phyloP scores from a whole-genome alignment of 2,329 filamentous ascomycete species.

The Cladosporium sp. region DNA sequence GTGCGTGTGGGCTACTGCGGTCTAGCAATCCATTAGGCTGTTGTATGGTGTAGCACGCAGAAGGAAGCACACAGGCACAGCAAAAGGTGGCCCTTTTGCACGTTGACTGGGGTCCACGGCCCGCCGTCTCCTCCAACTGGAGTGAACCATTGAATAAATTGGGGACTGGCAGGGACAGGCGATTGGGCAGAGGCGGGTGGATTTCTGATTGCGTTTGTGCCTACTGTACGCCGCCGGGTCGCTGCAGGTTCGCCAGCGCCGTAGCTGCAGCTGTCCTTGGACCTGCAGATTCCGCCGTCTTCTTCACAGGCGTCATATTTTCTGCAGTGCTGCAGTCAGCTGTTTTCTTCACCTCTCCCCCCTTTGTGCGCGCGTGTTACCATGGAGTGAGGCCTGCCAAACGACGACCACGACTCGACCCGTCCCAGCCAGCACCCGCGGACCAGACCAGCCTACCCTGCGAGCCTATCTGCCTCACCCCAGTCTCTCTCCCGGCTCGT shows the following conservation, averaged over 20 bases:
- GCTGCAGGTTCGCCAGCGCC: not conserved
- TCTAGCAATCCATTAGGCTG: no score
- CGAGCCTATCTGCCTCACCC: no score
- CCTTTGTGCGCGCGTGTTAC: no score
- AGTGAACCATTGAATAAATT: slow-evolving; percentile 3
- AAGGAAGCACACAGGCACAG: not conserved
- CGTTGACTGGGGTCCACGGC: not conserved
- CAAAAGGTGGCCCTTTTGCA: not conserved
- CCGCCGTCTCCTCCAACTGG: slow-evolving; percentile 2
- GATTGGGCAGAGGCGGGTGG: not conserved
- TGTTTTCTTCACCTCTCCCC: no score
- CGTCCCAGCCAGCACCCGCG: no score
- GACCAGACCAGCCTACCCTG: no score
- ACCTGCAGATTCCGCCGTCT: slow-evolving; percentile 3
- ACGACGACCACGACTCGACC: no score
- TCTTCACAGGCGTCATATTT: slow-evolving; percentile 8
- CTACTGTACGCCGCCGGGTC: no score
- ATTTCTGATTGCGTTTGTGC: not conserved
- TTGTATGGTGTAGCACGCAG: not conserved
- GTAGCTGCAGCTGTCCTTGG: not conserved
- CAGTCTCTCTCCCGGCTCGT: no score
- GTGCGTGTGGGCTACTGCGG: not conserved
- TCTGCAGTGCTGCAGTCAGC: not conserved
- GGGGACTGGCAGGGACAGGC: not conserved
- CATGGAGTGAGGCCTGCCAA: no score